phyloP scores from a whole-genome alignment of 2,329 filamentous ascomycete species.

The Fusarium sp. region DNA sequence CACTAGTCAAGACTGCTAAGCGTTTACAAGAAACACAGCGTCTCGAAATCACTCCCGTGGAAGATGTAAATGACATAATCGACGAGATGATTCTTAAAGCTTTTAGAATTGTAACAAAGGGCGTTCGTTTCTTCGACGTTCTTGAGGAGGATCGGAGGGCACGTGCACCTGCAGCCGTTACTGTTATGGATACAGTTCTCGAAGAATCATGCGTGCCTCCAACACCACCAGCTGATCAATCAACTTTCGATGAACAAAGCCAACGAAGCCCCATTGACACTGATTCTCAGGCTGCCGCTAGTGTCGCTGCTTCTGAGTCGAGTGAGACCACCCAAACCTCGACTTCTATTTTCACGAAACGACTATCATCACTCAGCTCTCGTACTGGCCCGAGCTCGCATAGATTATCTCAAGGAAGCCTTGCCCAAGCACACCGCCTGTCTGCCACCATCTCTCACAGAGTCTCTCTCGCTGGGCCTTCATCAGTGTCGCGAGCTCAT shows the following conservation, averaged over 20 bases:
- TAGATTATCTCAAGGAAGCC: slow-evolving; percentile 52
- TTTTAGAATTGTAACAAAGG: slow-evolving; percentile 92
- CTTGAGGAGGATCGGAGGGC: slow-evolving; percentile 73
- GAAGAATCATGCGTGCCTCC: slow-evolving; percentile 70
- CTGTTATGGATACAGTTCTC: slow-evolving; percentile 68
- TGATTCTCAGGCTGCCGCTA: slow-evolving; percentile 54
- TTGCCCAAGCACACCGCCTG: slow-evolving; percentile 56
- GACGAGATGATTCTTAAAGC: slow-evolving; percentile 95
- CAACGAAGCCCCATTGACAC: slow-evolving; percentile 51
- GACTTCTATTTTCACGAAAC: slow-evolving; percentile 55
- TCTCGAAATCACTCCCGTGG: slow-evolving; percentile 57
- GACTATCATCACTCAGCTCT: slow-evolving; percentile 59
- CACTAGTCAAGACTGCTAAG: slow-evolving; percentile 89
- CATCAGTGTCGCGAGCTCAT: slow-evolving; percentile 70
- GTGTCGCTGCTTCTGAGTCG: slow-evolving; percentile 50
- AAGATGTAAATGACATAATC: slow-evolving; percentile 78
- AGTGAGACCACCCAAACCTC: slow-evolving; percentile 52
- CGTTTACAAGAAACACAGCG: slow-evolving; percentile 79
- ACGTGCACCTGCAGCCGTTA: slow-evolving; percentile 64
- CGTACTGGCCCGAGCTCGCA: slow-evolving; percentile 47
- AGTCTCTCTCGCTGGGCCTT: slow-evolving; percentile 78
- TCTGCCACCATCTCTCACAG: slow-evolving; percentile 75
- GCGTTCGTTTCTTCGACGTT: slow-evolving; percentile 88
- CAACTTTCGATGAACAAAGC: slow-evolving; percentile 58
- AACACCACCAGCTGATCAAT: slow-evolving; percentile 71